Base-by-base conservation (phyloP, 441 rosid genomes). In the Adansonia madagascariensis region DNA sequence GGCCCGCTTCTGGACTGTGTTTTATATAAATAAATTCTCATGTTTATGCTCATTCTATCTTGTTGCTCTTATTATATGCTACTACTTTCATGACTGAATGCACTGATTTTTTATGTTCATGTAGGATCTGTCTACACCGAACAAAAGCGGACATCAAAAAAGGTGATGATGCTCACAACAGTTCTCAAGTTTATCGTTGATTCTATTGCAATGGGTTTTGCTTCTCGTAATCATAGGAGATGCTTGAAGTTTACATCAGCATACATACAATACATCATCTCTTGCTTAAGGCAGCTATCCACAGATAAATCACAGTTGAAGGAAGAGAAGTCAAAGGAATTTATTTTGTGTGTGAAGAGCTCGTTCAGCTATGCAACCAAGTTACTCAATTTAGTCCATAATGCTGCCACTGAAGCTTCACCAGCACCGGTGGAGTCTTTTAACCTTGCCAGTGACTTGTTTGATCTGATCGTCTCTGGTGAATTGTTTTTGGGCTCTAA, bases 121-220 rank as follows among this genome's bases (percentile, higher is more conserved):
- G 82, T 77, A 89, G 95, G 84, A 83, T 75, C 83, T 50, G 78
- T 44, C 78, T 74, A 79, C 75, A 56, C 79, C 63, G 75, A 81
- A 62, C 87, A 84, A 79, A 74, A 82, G 75, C 61, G 71, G 52
- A 80, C 83, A 63, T 35, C 80, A 73, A 88, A 85, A 41, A 88
- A 83, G 85, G 82, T 88, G 81, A 90, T 84, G 87, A 87, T 91
- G 81, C 81, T 89, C 44, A 89, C 94, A 1, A 79, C 88, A 61
- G 78, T 96, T 79, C 92, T 96, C 80, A 90, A 90, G 88, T 90
- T 91, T 85, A 53, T 89, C 43, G 87, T 90, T 14, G 99, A 96
- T 73, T 86, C 91, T 5, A 63, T 74, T 35, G 86, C 91, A 67
- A 68, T 91, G 89, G 90, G 86, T 74, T 84, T 87, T 73, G 81